Base-by-base conservation (phyloP, 208 protist genomes). In the Herpetomonas samuelpessoai region DNA sequence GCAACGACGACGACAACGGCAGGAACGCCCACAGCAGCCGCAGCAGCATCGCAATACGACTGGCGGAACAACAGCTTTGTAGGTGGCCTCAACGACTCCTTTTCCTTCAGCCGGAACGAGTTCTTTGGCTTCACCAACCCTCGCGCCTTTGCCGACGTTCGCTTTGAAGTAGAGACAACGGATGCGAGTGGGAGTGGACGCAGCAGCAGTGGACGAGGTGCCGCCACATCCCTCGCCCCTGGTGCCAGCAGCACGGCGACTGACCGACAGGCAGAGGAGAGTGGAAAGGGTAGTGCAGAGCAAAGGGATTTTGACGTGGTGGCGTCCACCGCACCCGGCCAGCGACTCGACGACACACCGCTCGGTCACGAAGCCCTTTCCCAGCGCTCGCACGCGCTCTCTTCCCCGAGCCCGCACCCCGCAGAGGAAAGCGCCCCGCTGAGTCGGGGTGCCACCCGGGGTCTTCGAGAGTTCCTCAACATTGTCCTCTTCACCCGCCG, bases 401-500 rank as follows among this genome's bases (percentile, higher is more conserved):
- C n/a, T n/a, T n/a, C n/a, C n/a, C n/a, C n/a, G n/a, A n/a, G n/a
- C n/a, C n/a, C n/a, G n/a, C n/a, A n/a, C n/a, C n/a, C n/a, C n/a
- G n/a, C n/a, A n/a, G 44, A 9, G 12, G 10, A 16, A 44, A 44
- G 9, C 38, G 38, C 38, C 38, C 22, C 14, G 12, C 47, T n/a
- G 47, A 27, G 7, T n/a, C 47, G 14, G 30, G 38, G 18, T 25
- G 12, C 12, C 39, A 52, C 51, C 38, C 22, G 31, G 28, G 49
- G 62, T 12, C 44, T 57, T 54, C 63, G 65, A 4, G 46, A 58
- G 51, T 66, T 69, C 35, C 51, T 84, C 26, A 79, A 87, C 49
- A 25, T 92, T 16, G 65, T 92, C 35, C 58, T 89, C 44, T 88
- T 80, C 75, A 55, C 74, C 7, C 67, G 67, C 6, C 57, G 64